These are phyloP conservation scores for Pichia insulana DNA, from an alignment of 805 yeast species.

Conservation along the genomic window DNA sequence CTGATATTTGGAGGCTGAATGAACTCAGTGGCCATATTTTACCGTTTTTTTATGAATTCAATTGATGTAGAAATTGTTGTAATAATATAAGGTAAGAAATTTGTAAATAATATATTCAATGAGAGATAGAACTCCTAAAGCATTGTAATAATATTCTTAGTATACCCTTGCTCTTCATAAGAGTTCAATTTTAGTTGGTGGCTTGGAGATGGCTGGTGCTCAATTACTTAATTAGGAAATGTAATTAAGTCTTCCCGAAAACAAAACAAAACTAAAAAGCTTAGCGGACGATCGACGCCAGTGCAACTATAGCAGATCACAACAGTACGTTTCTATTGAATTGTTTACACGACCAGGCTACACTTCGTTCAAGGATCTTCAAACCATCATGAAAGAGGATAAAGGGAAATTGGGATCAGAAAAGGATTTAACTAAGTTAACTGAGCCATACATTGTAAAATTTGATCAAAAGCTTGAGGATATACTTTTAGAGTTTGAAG, in stretches of 20 bases:
- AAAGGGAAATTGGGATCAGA: too few species aligned
- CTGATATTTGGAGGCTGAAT: conserved; percentile 3
- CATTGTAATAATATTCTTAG: too few species aligned
- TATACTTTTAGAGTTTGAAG: conserved; percentile 13
- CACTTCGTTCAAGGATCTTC: too few species aligned
- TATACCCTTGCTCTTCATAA: too few species aligned
- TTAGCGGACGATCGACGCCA: background rate
- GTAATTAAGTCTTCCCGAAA: background rate
- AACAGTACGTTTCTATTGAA: too few species aligned
- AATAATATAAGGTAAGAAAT: background rate
- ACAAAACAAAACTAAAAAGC: background rate
- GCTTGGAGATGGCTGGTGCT: background rate
- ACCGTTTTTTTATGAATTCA: background rate
- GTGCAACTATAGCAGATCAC: too few species aligned
- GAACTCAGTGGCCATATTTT: conserved; percentile 4
- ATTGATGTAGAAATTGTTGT: background rate
- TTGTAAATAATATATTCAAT: background rate
- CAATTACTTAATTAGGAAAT: background rate
- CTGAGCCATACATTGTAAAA: background rate
- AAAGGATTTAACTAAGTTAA: background rate
- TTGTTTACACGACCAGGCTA: too few species aligned
- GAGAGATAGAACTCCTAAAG: background rate
- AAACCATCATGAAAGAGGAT: too few species aligned
- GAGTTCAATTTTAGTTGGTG: background rate
- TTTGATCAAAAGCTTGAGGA: conserved; percentile 11